A percentile compares a stretch with the other conserved stretches of the same genome.
phyloP scores from a whole-genome alignment of 331 rosid species.

The Stylosanthes scabra region DNA sequence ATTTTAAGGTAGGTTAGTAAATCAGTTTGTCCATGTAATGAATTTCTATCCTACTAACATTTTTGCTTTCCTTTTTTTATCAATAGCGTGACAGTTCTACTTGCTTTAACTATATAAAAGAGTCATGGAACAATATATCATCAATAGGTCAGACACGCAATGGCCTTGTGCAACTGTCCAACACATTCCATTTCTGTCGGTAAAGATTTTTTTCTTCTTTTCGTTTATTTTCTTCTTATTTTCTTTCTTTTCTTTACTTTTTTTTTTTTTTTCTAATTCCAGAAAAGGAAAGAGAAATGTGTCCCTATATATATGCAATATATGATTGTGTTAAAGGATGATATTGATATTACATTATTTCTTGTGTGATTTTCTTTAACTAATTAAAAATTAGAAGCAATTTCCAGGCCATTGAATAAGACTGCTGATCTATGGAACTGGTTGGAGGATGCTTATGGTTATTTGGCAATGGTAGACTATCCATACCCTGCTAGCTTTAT shows the following conservation, averaged over 20 bases:
- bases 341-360: constrained; percentile 9
- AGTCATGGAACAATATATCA: constrained; percentile 63
- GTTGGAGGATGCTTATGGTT: constrained; percentile 86
- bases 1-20: constrained; percentile 58
- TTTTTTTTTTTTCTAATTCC: background rate
- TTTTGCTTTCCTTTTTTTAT: constrained; percentile 36
- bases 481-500: constrained; percentile 74
- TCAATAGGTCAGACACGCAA: constrained; percentile 51
- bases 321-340: constrained; percentile 4
- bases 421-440: constrained; percentile 59
- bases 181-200: constrained; percentile 69
- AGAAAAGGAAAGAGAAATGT: background rate
- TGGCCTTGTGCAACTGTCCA: constrained; percentile 65
- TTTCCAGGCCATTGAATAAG: constrained; percentile 55
- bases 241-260: no score
- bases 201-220: constrained; percentile 34
- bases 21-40: background rate
- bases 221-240: no score
- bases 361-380: constrained; percentile 39
- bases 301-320: constrained; percentile 3
- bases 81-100: constrained; percentile 73
- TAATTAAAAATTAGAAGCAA: constrained; percentile 35
- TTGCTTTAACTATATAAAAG: constrained; percentile 78
- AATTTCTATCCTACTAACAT: background rate
- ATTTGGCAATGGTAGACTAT: constrained; percentile 85